phyloP scores from a whole-genome alignment of 1,139 yeast species.

The Saccharomycopsis hybrid region DNA sequence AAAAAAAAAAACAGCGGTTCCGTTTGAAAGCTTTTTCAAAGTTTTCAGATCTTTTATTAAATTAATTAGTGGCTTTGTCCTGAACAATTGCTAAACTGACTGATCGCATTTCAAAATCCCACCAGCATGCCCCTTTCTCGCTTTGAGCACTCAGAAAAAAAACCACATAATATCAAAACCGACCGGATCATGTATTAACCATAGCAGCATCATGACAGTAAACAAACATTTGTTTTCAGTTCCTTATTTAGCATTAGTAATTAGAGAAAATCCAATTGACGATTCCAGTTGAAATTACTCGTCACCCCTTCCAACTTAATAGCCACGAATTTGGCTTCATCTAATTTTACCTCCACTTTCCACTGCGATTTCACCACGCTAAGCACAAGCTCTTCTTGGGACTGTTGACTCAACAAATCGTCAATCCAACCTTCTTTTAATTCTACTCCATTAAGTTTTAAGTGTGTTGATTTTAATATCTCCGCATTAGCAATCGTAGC shows the following conservation, averaged over 20 bases:
- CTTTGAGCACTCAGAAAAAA: no score
- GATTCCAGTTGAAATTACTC: conserved; percentile 6
- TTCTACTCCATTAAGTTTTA: conserved; percentile 3
- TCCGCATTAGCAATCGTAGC: background rate
- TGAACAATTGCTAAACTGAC: no score
- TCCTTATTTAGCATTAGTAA: background rate
- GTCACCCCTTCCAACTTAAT: conserved; percentile 9
- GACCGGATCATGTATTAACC: no score
- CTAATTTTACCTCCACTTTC: conserved; percentile 2
- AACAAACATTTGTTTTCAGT: no score
- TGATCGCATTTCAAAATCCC: no score
- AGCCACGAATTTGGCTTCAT: background rate
- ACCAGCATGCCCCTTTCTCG: no score
- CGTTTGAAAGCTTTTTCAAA: no score
- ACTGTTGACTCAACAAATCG: background rate
- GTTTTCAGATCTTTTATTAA: no score
- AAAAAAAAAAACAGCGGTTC: no score
- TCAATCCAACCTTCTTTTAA: conserved; percentile 7
- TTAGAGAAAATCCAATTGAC: conserved; percentile 4
- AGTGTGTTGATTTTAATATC: background rate
- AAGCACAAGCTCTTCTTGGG: background rate
- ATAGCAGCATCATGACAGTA: no score
- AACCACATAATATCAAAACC: no score
- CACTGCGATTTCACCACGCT: conserved; percentile 4
- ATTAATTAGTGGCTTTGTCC: no score